Evolutionary conservation across 441 rosid genomes (phyloP).

Genomic region (Daphne laureola): DNA sequence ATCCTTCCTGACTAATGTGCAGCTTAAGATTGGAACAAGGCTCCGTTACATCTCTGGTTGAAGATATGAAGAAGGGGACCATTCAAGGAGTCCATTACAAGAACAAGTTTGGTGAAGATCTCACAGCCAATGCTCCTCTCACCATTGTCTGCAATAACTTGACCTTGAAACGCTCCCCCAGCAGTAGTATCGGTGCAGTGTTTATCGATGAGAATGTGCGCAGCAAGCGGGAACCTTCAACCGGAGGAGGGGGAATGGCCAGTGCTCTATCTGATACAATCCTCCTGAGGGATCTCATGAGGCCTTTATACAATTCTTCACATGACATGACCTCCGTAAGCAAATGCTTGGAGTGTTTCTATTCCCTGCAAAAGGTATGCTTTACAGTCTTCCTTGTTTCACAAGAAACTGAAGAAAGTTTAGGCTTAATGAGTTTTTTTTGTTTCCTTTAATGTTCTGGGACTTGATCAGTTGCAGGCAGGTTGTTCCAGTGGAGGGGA

Average conservation of each 20-base stretch:
- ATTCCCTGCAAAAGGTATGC: conserved; percentile 13
- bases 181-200: conserved; percentile 10
- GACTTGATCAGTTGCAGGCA: conserved; percentile 4
- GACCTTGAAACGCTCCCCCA: conserved; percentile 10
- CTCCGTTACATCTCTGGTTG: conserved; percentile 12
- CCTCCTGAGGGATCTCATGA: conserved; percentile 12
- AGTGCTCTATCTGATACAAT: conserved; percentile 12
- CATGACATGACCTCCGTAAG: neutral
- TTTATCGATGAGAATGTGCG: conserved; percentile 10
- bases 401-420: neutral
- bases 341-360: conserved; percentile 15
- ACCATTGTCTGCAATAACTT: conserved; percentile 14
- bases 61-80: conserved; percentile 14
- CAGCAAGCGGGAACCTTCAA: conserved; percentile 14
- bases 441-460: conserved; percentile 7
- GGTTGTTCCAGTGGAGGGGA: conserved; percentile 9
- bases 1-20: neutral
- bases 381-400: neutral
- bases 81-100: conserved; percentile 14
- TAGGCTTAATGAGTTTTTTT: neutral
- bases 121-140: conserved; percentile 9
- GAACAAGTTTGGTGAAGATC: conserved; percentile 2
- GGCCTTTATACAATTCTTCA: conserved; percentile 8
- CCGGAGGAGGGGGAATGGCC: conserved; percentile 16
- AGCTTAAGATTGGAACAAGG: conserved; percentile 13